These are phyloP conservation scores for Hygrocybe punicea DNA, from an alignment of 768 basidiomycete genomes.

Conservation along the genomic window DNA sequence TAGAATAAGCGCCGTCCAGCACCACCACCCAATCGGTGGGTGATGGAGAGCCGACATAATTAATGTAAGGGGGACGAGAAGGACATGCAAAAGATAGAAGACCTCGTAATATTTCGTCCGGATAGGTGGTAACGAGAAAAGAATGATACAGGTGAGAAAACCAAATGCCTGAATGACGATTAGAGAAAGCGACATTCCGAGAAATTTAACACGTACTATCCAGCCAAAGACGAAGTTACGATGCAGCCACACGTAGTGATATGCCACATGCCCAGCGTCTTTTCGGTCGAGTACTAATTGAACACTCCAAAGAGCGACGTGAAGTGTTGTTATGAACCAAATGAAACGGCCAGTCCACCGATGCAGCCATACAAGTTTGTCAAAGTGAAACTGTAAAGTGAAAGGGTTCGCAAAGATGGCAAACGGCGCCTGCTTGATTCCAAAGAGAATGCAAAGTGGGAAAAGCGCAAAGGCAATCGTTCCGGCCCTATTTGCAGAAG, in stretches of 20 bases:
- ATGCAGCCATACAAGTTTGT: constrained; percentile 71
- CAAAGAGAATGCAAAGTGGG: constrained; percentile 66
- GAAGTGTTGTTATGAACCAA: constrained; percentile 58
- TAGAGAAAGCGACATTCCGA: not conserved
- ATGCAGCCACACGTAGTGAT: constrained; percentile 55
- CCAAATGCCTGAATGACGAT: constrained; percentile 47
- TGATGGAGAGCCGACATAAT: constrained; percentile 64
- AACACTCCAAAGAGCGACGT: constrained; percentile 67
- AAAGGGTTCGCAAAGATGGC: constrained; percentile 65
- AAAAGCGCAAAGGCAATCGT: constrained; percentile 69
- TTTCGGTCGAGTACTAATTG: constrained; percentile 56
- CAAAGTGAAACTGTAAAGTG: constrained; percentile 63
- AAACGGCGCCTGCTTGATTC: constrained; percentile 68
- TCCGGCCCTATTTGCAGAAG: constrained; percentile 61
- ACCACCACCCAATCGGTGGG: constrained; percentile 64
- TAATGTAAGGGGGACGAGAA: constrained; percentile 61
- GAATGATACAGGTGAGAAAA: constrained; percentile 50
- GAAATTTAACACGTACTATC: constrained; percentile 35
- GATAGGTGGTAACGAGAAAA: constrained; percentile 49
- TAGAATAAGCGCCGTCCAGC: constrained; percentile 55
- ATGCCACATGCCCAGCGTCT: constrained; percentile 40
- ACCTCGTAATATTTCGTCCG: constrained; percentile 54
- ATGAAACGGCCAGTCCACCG: constrained; percentile 68
- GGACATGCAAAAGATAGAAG: constrained; percentile 65
- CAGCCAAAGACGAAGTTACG: constrained; percentile 60